Evolutionary conservation across 2,329 filamentous ascomycete species (phyloP), one percentile per base, ranked within the genome.

Genomic region (Penicillium occitanis): DNA sequence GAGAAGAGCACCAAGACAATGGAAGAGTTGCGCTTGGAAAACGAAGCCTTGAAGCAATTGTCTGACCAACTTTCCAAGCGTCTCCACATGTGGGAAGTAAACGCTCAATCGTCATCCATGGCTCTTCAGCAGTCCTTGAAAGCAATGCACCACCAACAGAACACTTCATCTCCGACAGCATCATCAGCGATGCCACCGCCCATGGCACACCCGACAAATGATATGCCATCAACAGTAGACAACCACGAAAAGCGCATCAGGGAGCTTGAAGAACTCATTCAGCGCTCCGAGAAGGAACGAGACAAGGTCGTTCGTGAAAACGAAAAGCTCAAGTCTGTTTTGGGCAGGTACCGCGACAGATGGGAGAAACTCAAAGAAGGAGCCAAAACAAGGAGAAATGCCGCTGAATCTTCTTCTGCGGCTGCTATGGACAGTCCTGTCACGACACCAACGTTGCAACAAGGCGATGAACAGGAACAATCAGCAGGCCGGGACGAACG

Each of bases 1-100:
- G 68, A 68, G 25, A 44, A 68, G 46, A 46, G 73, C 61, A 74
- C 75, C 1, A 94, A 92, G 74, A 91, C 90, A 2, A 83, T 92
- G 68, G 95, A 99, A 77, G 95, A 99, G 77, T 84, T 98, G 10
- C 88, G 90, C 69, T 86, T 94, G 59, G 92, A 98, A 75, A 99
- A 98, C 76, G 86, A 90, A 68, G 91, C 91, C 10, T 84, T 98
- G 61, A 94, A 95, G 73, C 87, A 90, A 66, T 88, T 93, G 71
- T 87, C 96, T 8, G 93, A 98, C 77, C 92, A 92, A 60, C 86
- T 97, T 42, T 91, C 91, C 68, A 91, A 90, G 71, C 88, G 94
- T 0, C 85, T 99, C n/a, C 91, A 95, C 72, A 90, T 93, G 68
- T 99, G 97, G 80, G 94, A 99, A 78, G 89, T 92, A 46, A 93